phyloP scores from a whole-genome alignment of 2,329 filamentous ascomycete species.

The Cyanodermella asteris region DNA sequence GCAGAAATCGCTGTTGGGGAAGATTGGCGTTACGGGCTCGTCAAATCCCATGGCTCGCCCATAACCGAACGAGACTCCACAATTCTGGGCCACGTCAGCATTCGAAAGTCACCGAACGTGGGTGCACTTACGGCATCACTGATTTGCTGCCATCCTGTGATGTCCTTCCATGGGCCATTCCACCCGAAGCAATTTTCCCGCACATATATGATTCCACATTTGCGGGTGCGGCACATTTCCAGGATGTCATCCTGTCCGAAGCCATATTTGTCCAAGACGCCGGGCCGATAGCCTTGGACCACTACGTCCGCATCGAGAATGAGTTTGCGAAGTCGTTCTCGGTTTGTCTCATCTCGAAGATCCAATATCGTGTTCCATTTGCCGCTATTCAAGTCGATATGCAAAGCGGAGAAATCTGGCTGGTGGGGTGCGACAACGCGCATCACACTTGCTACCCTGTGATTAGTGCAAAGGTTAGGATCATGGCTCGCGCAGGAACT shows the following conservation, averaged over 20 bases:
- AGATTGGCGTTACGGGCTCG: constrained; percentile 22
- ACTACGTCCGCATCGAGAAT: constrained; percentile 28
- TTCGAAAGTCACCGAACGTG: constrained; percentile 1
- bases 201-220: constrained; percentile 24
- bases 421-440: constrained; percentile 19
- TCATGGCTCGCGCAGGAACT: too few relatives aligned
- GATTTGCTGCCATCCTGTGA: constrained; percentile 33
- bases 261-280: constrained; percentile 24
- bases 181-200: constrained; percentile 33
- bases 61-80: constrained; percentile 25
- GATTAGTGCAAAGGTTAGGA: too few relatives aligned
- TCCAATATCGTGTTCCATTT: constrained; percentile 27
- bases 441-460: constrained; percentile 24
- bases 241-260: constrained; percentile 21
- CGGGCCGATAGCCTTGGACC: constrained; percentile 27
- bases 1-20: constrained; percentile 17
- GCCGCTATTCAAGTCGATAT: constrained; percentile 27
- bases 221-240: constrained; percentile 19
- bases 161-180: constrained; percentile 23
- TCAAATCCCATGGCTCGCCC: constrained; percentile 24
- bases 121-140: constrained; percentile 19
- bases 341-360: constrained; percentile 18
- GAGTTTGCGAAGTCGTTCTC: constrained; percentile 18
- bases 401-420: constrained; percentile 19
- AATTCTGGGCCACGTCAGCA: constrained; percentile 10